A percentile compares a stretch with the other conserved stretches of the same genome.
These are phyloP conservation scores for Suillus ampliporus DNA, from an alignment of 768 basidiomycete species.

Conservation along the genomic window DNA sequence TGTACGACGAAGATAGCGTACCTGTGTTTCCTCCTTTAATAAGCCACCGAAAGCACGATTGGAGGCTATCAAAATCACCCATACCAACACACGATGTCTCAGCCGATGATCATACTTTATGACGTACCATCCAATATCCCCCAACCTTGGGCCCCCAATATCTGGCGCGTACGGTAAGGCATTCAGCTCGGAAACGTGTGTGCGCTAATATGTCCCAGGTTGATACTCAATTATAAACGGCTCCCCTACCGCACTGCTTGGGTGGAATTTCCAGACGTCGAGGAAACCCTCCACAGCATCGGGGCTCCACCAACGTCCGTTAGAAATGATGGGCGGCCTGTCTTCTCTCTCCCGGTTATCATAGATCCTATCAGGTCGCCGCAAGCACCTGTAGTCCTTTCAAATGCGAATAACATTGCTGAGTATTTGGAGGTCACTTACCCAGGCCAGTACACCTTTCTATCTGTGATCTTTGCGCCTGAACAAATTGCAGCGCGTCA, in stretches of 20 bases:
- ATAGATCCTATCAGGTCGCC: conserved; percentile 59
- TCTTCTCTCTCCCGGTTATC: conserved; percentile 75
- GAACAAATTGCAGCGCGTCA: conserved; percentile 50
- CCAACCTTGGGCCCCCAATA: conserved; percentile 78
- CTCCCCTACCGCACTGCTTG: conserved; percentile 72
- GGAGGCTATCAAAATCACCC: neutral
- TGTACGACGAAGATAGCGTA: neutral
- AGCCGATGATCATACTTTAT: conserved; percentile 66
- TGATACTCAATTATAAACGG: conserved; percentile 79
- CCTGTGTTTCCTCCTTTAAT: conserved; percentile 14
- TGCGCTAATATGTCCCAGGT: conserved; percentile 43
- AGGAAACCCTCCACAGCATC: conserved; percentile 59
- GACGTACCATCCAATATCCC: conserved; percentile 65
- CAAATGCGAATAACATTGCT: conserved; percentile 65
- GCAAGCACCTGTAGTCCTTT: conserved; percentile 54
- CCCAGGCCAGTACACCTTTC: conserved; percentile 36
- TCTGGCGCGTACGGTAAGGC: conserved; percentile 71
- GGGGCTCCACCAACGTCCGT: conserved; percentile 61
- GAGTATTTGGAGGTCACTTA: conserved; percentile 75
- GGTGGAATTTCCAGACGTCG: conserved; percentile 75
- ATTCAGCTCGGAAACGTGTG: neutral
- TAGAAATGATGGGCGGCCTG: conserved; percentile 59
- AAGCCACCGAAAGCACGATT: conserved; percentile 15
- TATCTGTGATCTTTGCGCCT: neutral
- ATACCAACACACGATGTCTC: conserved; percentile 39